Base-by-base conservation (phyloP, 2,329 filamentous ascomycete species). In the Epicoccum sorghinum region DNA sequence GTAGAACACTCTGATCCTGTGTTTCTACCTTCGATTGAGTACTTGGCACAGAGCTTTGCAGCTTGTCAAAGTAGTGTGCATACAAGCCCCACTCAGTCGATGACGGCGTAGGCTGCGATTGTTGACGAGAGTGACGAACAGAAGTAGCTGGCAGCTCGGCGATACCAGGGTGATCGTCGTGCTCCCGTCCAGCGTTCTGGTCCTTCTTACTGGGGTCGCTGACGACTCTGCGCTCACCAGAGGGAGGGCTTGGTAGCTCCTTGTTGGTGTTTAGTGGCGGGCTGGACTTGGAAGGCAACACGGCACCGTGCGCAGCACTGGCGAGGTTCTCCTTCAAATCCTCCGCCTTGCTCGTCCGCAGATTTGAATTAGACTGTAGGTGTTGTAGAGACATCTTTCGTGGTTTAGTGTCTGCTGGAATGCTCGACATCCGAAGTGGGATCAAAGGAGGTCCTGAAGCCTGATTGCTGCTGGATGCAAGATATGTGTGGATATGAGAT, bases 111-210 rank as follows among this genome's bases (percentile, higher is more conserved):
- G 65, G 60, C 3, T 63, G 50, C 7, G 18, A 79, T 74, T 48
- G 81, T 58, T 56, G 57, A 4, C 51, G 59, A 30, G 48, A 78
- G 53, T 83, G 78, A 24, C 53, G 54, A 6, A 37, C 50, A 7
- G 57, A 25, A 14, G 57, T 52, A 25, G 58, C 57, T 9, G 62
- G 61, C 4, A 67, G 47, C 41, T 66, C 61, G 12, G 61, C 60
- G 25, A 64, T 64, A 7, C 61, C 63, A 1, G 63, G 60, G 22
- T 67, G 61, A 0, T 47, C 35, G n/a, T 56, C 35, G 1, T 59
- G 22, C 2, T 45, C 32, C 62, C 59, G 60, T 3, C 49, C 46
- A n/a, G 52, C 47, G 24, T 50, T 53, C 6, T 27, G 32, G 8
- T 47, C 37, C 30, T 44, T 40, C 24, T 60, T 59, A 42, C 58